Evolutionary conservation across 768 basidiomycete genomes (phyloP).

Genomic region (Lanmaoa pseudosensibilis): DNA sequence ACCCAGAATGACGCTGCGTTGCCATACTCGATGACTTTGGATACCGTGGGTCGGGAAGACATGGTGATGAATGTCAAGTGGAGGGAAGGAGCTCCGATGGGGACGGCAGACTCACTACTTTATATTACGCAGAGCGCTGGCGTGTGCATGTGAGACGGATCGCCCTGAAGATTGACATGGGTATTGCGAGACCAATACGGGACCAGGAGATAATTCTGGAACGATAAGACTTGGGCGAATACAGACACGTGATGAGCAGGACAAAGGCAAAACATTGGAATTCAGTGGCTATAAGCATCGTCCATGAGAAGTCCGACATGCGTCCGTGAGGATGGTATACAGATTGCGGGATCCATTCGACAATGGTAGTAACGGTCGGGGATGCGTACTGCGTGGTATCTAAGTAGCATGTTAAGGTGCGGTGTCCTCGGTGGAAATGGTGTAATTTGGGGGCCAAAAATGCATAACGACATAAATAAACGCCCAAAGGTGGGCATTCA

Average conservation of each 20-base stretch:
- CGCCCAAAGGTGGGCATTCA: background rate
- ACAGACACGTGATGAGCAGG: conserved; percentile 7
- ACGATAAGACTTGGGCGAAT: conserved; percentile 12
- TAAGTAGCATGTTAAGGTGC: conserved; percentile 16
- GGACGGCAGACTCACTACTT: conserved; percentile 6
- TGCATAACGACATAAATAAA: conserved; percentile 9
- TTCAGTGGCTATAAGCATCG: conserved; percentile 4
- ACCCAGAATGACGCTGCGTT: conserved; percentile 60
- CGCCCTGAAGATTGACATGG: background rate
- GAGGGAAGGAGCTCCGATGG: background rate
- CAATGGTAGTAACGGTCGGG: conserved; percentile 8
- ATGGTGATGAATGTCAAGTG: conserved; percentile 32
- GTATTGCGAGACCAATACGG: background rate
- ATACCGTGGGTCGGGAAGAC: conserved; percentile 46
- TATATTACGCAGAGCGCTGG: background rate
- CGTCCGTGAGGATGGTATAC: conserved; percentile 23
- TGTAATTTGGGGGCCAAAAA: conserved; percentile 6
- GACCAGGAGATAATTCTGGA: conserved; percentile 7
- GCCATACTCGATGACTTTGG: conserved; percentile 52
- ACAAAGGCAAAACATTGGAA: background rate
- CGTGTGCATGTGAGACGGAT: background rate
- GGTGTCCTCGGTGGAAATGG: background rate
- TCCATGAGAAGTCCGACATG: conserved; percentile 15
- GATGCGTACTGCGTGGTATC: conserved; percentile 14
- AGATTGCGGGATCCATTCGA: conserved; percentile 11